These are phyloP conservation scores for Plasmodium sp. DNA, from an alignment of 169 alveolate genomes.

Conservation along the genomic window DNA sequence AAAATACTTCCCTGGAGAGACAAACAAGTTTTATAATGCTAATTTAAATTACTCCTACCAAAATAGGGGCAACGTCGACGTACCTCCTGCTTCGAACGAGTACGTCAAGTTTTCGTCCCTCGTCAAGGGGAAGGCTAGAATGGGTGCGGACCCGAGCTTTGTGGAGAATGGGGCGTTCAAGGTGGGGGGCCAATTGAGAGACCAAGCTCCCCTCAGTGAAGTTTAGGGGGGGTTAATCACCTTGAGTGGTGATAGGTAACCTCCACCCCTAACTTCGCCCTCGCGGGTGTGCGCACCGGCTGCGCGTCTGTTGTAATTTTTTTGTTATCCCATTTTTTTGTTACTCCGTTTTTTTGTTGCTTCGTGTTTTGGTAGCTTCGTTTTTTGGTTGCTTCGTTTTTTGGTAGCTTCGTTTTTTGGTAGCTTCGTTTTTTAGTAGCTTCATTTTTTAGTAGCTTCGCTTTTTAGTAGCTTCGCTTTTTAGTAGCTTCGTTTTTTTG, in stretches of 20 bases:
- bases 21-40: neutral
- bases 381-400: neutral
- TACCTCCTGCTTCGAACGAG: neutral
- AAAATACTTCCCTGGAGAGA: neutral
- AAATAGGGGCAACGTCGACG: neutral
- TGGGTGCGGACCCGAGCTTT: neutral
- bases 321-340: neutral
- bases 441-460: neutral
- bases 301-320: neutral
- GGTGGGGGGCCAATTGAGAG: neutral
- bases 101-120: conserved; percentile 12
- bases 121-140: neutral
- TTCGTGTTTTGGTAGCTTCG: neutral
- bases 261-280: neutral
- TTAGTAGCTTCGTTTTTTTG: neutral
- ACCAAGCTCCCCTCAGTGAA: neutral
- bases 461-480: neutral
- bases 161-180: neutral
- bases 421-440: neutral
- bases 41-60: neutral
- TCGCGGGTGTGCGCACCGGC: neutral
- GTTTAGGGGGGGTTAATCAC: neutral
- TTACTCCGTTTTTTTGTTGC: neutral
- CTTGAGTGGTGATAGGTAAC: neutral
- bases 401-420: neutral